Evolutionary conservation across 1,284 basidiomycete genomes (phyloP).

Genomic region (Boletus albobrunnescens): DNA sequence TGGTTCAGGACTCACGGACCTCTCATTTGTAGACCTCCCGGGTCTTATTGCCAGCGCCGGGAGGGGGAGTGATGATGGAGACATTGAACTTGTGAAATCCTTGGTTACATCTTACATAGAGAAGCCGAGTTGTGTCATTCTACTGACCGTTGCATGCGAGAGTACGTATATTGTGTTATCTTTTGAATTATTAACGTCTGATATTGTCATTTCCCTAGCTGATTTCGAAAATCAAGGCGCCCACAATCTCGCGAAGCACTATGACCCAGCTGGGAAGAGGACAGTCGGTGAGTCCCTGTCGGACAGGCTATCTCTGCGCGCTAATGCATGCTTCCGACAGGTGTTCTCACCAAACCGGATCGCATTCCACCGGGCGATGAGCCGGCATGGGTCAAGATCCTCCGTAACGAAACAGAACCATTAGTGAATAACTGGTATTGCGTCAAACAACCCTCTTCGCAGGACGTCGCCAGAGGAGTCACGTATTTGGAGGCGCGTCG

Average conservation of each 20-base stretch:
- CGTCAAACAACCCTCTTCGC: slow-evolving; percentile 66
- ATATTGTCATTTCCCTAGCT: slow-evolving; percentile 38
- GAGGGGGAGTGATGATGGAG: slow-evolving; percentile 44
- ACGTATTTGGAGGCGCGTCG: slow-evolving; percentile 57
- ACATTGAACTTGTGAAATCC: slow-evolving; percentile 60
- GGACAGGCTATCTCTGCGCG: background rate
- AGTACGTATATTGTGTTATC: slow-evolving; percentile 41
- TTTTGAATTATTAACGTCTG: background rate
- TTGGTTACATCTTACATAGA: slow-evolving; percentile 59
- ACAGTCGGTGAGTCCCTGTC: slow-evolving; percentile 56
- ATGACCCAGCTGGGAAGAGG: slow-evolving; percentile 57
- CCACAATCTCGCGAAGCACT: slow-evolving; percentile 49
- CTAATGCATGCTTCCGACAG: slow-evolving; percentile 33
- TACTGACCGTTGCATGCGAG: slow-evolving; percentile 70
- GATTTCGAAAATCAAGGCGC: slow-evolving; percentile 77
- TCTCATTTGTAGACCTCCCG: slow-evolving; percentile 55
- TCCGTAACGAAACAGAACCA: slow-evolving; percentile 52
- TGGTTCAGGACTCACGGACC: slow-evolving; percentile 63
- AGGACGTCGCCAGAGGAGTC: slow-evolving; percentile 50
- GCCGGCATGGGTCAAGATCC: slow-evolving; percentile 52
- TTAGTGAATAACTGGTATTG: slow-evolving; percentile 66
- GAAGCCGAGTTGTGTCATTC: slow-evolving; percentile 62
- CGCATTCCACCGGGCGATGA: slow-evolving; percentile 64
- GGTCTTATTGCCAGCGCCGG: slow-evolving; percentile 65
- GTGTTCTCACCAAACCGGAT: slow-evolving; percentile 81